phyloP scores from a whole-genome alignment of 2,329 filamentous ascomycete genomes.

The Fusarium mangiferae region DNA sequence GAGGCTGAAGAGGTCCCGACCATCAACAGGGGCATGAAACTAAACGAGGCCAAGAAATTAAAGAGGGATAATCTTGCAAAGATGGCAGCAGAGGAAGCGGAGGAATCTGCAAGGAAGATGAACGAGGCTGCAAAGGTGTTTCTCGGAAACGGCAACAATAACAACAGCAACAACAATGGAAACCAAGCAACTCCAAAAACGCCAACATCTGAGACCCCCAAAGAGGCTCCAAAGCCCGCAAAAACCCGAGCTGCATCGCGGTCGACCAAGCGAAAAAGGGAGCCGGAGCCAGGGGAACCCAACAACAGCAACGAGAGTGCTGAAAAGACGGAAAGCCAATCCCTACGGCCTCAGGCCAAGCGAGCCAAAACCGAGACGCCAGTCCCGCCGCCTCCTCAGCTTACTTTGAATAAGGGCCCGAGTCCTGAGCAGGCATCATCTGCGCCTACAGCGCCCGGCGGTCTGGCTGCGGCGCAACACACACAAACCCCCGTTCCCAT shows the following conservation, averaged over 20 bases:
- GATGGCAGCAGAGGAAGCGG: slow-evolving; percentile 70
- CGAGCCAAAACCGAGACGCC: slow-evolving; percentile 68
- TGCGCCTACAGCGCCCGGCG: slow-evolving; percentile 33
- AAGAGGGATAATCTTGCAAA: slow-evolving; percentile 74
- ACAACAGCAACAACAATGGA: slow-evolving; percentile 5
- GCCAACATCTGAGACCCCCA: slow-evolving; percentile 40
- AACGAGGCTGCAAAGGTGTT: slow-evolving; percentile 59
- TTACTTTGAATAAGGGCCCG: slow-evolving; percentile 43
- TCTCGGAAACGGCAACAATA: slow-evolving; percentile 49
- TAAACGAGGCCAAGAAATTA: slow-evolving; percentile 81
- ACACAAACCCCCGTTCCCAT: slow-evolving; percentile 58
- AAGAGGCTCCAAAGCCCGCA: slow-evolving; percentile 39
- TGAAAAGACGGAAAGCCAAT: slow-evolving; percentile 41
- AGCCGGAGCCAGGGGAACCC: slow-evolving; percentile 46
- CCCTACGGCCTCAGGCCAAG: slow-evolving; percentile 57
- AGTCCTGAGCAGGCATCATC: slow-evolving; percentile 36
- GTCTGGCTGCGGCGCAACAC: slow-evolving; percentile 35
- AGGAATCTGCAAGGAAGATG: slow-evolving; percentile 66
- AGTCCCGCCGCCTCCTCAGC: slow-evolving; percentile 58
- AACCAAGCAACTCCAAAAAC: slow-evolving; percentile 42
- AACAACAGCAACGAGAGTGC: slow-evolving; percentile 45
- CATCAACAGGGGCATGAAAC: slow-evolving; percentile 79
- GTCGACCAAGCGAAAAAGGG: slow-evolving; percentile 59
- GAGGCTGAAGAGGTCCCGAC: slow-evolving; percentile 70
- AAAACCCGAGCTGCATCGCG: slow-evolving; percentile 49